Conservation (phyloP, 352 stramenopile genomes). For the Phytophthora sansomeana region DNA sequence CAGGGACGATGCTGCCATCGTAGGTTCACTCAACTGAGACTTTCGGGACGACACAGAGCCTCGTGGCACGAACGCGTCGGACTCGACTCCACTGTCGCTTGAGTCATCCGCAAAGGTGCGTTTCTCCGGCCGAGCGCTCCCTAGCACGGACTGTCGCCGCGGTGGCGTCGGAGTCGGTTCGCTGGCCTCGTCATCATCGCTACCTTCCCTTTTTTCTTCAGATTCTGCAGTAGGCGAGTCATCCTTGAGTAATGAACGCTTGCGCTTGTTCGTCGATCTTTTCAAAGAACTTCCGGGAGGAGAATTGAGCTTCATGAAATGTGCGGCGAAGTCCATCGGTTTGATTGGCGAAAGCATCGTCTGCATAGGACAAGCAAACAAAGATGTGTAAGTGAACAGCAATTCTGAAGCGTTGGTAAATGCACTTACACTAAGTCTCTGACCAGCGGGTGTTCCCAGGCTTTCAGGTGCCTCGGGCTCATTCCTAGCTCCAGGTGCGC, state of each 20-base stretch:
- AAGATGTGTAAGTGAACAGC: constrained; percentile 5
- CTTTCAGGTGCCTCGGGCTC: constrained; percentile 40
- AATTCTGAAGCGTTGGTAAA: constrained; percentile 3
- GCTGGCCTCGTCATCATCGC: constrained; percentile 14
- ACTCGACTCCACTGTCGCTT: constrained; percentile 59
- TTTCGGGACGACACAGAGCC: constrained; percentile 39
- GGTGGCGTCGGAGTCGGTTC: constrained; percentile 29
- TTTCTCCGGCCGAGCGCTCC: constrained; percentile 46
- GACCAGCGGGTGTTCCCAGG: constrained; percentile 16
- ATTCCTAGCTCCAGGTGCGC: constrained; percentile 25
- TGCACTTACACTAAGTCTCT: constrained; percentile 61
- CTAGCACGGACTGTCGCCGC: constrained; percentile 63
- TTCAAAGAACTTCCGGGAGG: constrained; percentile 56
- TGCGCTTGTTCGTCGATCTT: constrained; percentile 49
- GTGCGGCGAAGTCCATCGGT: constrained; percentile 49
- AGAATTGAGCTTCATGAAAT: constrained; percentile 74
- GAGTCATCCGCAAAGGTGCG: constrained; percentile 60
- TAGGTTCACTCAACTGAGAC: constrained; percentile 5
- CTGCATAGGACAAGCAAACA: constrained; percentile 36
- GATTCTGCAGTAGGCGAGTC: constrained; percentile 6
- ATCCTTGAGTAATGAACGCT: constrained; percentile 31
- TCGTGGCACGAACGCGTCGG: constrained; percentile 45
- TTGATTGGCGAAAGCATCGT: constrained; percentile 82
- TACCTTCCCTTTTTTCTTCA: constrained; percentile 32
- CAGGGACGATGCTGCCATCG: constrained; percentile 20